These are phyloP conservation scores for Piromyces sp. DNA, from an alignment of 192 early-diverging fungal genomes.

Conservation along the genomic window DNA sequence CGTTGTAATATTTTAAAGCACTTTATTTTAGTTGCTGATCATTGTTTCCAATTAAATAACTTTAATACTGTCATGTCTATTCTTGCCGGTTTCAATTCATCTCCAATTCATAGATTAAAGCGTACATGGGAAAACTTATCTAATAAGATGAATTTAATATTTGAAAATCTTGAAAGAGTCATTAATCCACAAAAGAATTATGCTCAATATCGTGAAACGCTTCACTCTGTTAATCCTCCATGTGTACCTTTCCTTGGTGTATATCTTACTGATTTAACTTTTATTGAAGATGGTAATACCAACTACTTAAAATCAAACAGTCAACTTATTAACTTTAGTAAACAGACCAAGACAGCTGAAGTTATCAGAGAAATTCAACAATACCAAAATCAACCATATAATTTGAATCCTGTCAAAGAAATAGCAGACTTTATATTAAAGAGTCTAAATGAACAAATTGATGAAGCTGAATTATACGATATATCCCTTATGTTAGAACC, in stretches of 20 bases:
- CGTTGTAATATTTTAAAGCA: slow-evolving; percentile 26
- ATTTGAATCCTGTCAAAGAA: neutral
- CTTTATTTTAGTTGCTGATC: slow-evolving; percentile 32
- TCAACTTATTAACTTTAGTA: neutral
- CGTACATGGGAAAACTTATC: slow-evolving; percentile 70
- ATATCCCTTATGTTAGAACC: neutral
- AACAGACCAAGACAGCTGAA: neutral
- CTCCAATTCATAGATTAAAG: slow-evolving; percentile 70
- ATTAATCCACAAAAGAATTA: neutral
- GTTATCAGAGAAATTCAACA: neutral
- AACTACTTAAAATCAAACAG: neutral
- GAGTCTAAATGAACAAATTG: neutral
- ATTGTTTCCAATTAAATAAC: slow-evolving; percentile 76
- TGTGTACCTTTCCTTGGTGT: slow-evolving; percentile 72
- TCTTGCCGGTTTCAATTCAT: slow-evolving; percentile 72
- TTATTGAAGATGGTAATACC: slow-evolving; percentile 61
- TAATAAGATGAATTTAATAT: slow-evolving; percentile 12
- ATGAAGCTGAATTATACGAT: neutral
- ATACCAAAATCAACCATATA: slow-evolving; percentile 10
- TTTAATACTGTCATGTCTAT: slow-evolving; percentile 86
- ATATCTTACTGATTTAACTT: slow-evolving; percentile 74
- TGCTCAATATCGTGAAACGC: slow-evolving; percentile 50
- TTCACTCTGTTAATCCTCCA: slow-evolving; percentile 63
- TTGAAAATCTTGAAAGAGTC: slow-evolving; percentile 3
- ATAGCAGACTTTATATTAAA: neutral